Percentiles rank a stretch among this genome's conserved stretches.
phyloP scores from a whole-genome alignment of 306 rosid genomes.

The Canavalia ensiformis region DNA sequence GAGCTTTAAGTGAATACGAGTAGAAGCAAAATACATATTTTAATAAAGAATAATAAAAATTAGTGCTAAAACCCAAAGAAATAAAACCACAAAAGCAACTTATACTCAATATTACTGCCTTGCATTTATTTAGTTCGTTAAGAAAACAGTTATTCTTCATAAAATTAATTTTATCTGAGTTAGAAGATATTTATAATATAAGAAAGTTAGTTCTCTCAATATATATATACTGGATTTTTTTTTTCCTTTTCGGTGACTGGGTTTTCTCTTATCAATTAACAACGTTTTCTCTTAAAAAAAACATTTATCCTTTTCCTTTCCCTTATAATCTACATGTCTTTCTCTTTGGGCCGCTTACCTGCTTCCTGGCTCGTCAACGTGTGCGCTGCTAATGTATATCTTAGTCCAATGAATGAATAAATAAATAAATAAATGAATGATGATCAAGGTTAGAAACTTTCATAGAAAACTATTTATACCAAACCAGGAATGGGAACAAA shows the following conservation, averaged over 20 bases:
- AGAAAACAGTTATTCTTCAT: no score
- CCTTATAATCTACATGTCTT: background rate
- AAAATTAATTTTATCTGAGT: no score
- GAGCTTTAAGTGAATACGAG: background rate
- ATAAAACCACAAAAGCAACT: constrained; percentile 16
- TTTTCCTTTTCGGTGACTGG: no score
- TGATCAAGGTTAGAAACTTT: background rate
- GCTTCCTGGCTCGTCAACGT: background rate
- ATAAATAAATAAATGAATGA: background rate
- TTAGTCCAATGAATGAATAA: background rate
- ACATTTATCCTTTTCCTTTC: background rate
- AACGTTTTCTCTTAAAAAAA: no score
- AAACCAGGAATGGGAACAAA: background rate
- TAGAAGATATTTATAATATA: no score
- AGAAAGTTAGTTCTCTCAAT: no score
- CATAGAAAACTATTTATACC: background rate
- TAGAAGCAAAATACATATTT: background rate
- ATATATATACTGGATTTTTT: no score
- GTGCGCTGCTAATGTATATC: background rate
- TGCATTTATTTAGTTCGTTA: background rate
- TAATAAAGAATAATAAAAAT: background rate
- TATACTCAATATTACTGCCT: background rate
- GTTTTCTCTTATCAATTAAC: no score
- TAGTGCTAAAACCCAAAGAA: constrained; percentile 31
- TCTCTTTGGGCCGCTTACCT: background rate